A percentile compares a stretch with the other conserved stretches of the same genome.
phyloP scores from a whole-genome alignment of 2,329 filamentous ascomycete species.

The Penicillium sp. region DNA sequence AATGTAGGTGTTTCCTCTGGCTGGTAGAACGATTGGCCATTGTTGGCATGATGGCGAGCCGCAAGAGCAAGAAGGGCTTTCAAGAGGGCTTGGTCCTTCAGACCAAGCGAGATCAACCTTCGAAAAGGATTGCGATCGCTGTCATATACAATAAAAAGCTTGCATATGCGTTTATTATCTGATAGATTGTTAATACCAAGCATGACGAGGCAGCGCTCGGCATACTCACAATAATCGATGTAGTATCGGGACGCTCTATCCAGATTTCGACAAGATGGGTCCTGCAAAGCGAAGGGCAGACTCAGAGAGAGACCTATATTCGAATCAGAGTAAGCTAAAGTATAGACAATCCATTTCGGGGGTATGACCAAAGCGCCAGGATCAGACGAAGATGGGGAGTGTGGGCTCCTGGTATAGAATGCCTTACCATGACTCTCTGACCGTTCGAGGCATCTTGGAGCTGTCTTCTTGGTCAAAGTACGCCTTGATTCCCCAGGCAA shows the following conservation, averaged over 20 bases:
- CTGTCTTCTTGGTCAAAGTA: no score
- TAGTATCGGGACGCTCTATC: conserved; percentile 28
- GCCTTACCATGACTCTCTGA: no score
- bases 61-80: conserved; percentile 35
- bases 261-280: conserved; percentile 10
- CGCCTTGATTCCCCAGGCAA: no score
- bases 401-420: no score
- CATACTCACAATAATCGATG: conserved; percentile 34
- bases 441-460: no score
- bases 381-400: no score
- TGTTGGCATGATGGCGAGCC: conserved; percentile 35
- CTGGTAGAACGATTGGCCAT: conserved; percentile 24
- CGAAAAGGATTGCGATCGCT: conserved; percentile 36
- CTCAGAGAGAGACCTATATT: conserved; percentile 1
- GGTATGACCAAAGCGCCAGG: no score
- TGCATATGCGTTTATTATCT: conserved; percentile 39
- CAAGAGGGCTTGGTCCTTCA: conserved; percentile 29
- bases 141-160: conserved; percentile 37
- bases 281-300: conserved; percentile 15
- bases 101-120: conserved; percentile 31
- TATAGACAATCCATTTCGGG: no score
- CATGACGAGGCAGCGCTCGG: background rate
- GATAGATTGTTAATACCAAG: background rate
- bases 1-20: conserved; percentile 6
- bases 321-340: background rate